These are phyloP conservation scores for Termitomyces sp. DNA, from an alignment of 768 basidiomycete genomes.

Conservation along the genomic window DNA sequence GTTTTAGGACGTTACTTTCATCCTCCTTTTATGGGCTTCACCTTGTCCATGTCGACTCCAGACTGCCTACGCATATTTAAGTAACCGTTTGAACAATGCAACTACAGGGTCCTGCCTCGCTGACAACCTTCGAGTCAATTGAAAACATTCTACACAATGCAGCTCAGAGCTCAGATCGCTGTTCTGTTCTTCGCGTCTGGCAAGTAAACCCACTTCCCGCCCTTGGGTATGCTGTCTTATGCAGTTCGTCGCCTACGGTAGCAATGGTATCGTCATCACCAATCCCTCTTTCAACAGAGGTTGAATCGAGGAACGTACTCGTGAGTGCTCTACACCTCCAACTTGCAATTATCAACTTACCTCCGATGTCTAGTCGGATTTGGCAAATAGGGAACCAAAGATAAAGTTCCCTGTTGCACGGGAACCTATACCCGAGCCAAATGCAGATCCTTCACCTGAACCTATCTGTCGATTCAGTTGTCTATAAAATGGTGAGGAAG, in stretches of 20 bases:
- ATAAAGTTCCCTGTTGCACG: slow-evolving; percentile 4
- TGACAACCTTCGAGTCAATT: background rate
- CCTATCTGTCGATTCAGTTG: slow-evolving; percentile 11
- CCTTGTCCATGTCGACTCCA: slow-evolving; percentile 13
- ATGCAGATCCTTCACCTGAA: slow-evolving; percentile 1
- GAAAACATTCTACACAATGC: slow-evolving; percentile 17
- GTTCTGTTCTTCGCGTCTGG: slow-evolving; percentile 22
- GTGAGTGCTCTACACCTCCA: background rate
- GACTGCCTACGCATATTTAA: slow-evolving; percentile 2
- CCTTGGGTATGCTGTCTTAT: background rate
- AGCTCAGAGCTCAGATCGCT: slow-evolving; percentile 18
- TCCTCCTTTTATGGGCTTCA: slow-evolving; percentile 12
- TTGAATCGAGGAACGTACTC: slow-evolving; percentile 11
- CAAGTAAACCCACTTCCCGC: slow-evolving; percentile 9
- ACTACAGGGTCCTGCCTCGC: background rate
- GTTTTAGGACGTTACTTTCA: slow-evolving; percentile 16
- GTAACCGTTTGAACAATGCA: slow-evolving; percentile 2
- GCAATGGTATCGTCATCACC: slow-evolving; percentile 21
- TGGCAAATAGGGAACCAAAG: background rate
- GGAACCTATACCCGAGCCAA: slow-evolving; percentile 7
- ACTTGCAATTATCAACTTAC: background rate
- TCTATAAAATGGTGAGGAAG: slow-evolving; percentile 8
- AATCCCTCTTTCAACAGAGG: slow-evolving; percentile 17
- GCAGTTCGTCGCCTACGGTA: slow-evolving; percentile 7
- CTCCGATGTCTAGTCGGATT: background rate